Evolutionary conservation across 768 basidiomycete genomes (phyloP).

Genomic region (Cyclocybe cylindracea): DNA sequence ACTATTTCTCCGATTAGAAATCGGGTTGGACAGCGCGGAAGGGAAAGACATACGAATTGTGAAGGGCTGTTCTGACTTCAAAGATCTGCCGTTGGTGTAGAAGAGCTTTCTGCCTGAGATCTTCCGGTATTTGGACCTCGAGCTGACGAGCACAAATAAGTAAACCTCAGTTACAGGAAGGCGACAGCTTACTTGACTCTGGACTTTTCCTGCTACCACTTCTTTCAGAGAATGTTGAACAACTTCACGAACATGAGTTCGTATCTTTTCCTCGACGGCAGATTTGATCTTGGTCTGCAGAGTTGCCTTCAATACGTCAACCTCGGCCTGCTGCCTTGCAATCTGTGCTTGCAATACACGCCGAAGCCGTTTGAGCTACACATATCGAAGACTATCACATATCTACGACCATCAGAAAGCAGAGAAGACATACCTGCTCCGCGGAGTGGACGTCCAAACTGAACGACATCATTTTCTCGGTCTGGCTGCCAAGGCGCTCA

Average conservation of each 20-base stretch:
- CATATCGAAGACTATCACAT: slow-evolving; percentile 6
- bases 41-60: slow-evolving; percentile 44
- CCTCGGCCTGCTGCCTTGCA: slow-evolving; percentile 35
- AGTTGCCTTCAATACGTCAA: slow-evolving; percentile 32
- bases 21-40: background rate
- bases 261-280: slow-evolving; percentile 41
- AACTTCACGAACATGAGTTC: slow-evolving; percentile 32
- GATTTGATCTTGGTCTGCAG: slow-evolving; percentile 43
- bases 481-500: slow-evolving; percentile 46
- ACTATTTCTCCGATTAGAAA: slow-evolving; percentile 21
- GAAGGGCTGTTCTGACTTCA: slow-evolving; percentile 42
- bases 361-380: slow-evolving; percentile 42
- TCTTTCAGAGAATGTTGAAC: slow-evolving; percentile 33
- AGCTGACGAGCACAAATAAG: slow-evolving; percentile 32
- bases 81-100: slow-evolving; percentile 43
- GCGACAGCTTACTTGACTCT: slow-evolving; percentile 37
- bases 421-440: slow-evolving; percentile 39
- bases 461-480: slow-evolving; percentile 41
- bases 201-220: slow-evolving; percentile 42
- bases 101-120: slow-evolving; percentile 39
- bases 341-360: slow-evolving; percentile 40
- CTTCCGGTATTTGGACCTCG: slow-evolving; percentile 39
- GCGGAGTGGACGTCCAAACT: slow-evolving; percentile 45
- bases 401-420: background rate
- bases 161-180: background rate